These are phyloP conservation scores for Suillus paluster DNA, from an alignment of 768 basidiomycete genomes.

Conservation along the genomic window DNA sequence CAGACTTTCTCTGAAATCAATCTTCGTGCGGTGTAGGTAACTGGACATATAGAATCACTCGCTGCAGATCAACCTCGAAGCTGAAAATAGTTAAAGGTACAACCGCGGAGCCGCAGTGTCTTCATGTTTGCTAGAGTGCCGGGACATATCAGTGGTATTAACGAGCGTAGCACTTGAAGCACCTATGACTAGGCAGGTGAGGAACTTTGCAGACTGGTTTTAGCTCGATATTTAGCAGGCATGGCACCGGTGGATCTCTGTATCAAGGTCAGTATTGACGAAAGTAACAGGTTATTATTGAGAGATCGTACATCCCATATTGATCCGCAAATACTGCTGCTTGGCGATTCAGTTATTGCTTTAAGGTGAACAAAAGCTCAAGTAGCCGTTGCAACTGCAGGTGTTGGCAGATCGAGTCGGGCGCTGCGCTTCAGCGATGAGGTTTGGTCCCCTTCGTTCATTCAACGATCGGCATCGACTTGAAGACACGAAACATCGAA, in stretches of 20 bases:
- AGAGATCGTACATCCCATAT: background rate
- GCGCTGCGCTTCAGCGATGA: slow-evolving; percentile 93
- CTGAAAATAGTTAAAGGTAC: background rate
- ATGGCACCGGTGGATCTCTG: background rate
- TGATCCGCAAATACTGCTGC: background rate
- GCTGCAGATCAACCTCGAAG: too few relatives aligned
- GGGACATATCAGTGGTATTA: background rate
- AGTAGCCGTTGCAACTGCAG: slow-evolving; percentile 26
- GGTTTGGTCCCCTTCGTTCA: slow-evolving; percentile 39
- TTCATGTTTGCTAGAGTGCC: background rate
- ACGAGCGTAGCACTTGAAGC: background rate
- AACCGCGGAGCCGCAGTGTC: background rate
- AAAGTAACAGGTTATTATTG: background rate
- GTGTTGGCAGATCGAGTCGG: slow-evolving; percentile 90
- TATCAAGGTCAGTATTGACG: background rate
- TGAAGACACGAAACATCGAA: slow-evolving; percentile 92
- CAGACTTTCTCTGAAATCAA: too few relatives aligned
- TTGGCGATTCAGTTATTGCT: background rate
- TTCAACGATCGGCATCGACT: slow-evolving; percentile 55
- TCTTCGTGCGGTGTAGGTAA: too few relatives aligned
- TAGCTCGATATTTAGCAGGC: background rate
- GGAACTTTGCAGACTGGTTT: background rate
- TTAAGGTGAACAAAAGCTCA: background rate
- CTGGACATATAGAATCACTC: too few relatives aligned
- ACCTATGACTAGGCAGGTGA: background rate